These are phyloP conservation scores for Periconia macrospinosa DNA, from an alignment of 2,329 filamentous ascomycete genomes.

Conservation along the genomic window DNA sequence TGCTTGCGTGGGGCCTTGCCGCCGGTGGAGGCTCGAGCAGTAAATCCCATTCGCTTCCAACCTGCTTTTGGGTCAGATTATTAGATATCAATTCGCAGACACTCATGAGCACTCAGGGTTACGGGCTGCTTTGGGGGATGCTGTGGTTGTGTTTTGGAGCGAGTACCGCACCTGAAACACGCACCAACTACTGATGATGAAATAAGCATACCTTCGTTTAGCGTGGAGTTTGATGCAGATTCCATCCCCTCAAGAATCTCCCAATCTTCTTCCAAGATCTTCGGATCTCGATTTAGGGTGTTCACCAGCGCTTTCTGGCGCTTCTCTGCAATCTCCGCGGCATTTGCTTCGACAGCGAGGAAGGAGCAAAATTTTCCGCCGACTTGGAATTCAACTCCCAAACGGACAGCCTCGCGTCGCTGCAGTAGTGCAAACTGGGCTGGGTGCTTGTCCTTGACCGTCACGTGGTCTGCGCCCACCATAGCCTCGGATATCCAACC, in stretches of 20 bases:
- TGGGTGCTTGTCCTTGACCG: slow-evolving; percentile 44
- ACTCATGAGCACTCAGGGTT: too few relatives aligned
- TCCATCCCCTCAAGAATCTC: slow-evolving; percentile 6
- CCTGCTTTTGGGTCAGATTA: too few relatives aligned
- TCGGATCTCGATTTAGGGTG: slow-evolving; percentile 3
- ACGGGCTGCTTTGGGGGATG: too few relatives aligned
- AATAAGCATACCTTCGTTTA: too few relatives aligned
- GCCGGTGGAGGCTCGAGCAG: too few relatives aligned
- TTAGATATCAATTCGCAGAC: too few relatives aligned
- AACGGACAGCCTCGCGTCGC: slow-evolving; percentile 64
- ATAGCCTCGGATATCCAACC: slow-evolving; percentile 55
- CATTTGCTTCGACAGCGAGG: slow-evolving; percentile 61
- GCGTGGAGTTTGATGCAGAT: too few relatives aligned
- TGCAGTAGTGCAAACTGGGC: slow-evolving; percentile 61
- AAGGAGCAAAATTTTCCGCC: slow-evolving; percentile 71
- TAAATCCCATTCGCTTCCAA: too few relatives aligned
- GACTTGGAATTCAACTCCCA: slow-evolving; percentile 67
- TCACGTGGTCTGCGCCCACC: slow-evolving; percentile 41
- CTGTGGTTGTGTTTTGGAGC: too few relatives aligned
- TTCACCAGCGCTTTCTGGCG: slow-evolving; percentile 10
- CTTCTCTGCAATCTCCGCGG: slow-evolving; percentile 17
- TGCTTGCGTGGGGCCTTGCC: too few relatives aligned
- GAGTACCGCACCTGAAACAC: too few relatives aligned
- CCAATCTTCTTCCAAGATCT: slow-evolving; percentile 3
- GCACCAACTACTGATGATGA: too few relatives aligned